Evolutionary conservation across 495 filamentous ascomycete species (phyloP).

Genomic region (Platismatia glauca): DNA sequence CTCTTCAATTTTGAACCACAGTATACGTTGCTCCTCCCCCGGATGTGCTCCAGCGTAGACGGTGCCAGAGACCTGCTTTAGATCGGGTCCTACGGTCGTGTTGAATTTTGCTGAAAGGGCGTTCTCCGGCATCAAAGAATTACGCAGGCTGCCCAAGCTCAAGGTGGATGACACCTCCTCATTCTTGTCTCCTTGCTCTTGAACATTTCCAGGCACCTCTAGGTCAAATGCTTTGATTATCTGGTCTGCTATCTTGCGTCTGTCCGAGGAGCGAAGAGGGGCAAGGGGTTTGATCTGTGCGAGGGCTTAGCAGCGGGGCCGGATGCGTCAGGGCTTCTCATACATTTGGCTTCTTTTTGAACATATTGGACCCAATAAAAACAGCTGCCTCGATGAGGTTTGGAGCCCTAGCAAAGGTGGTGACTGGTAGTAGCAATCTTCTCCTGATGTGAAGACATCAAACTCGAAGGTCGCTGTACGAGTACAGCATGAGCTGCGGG

Average conservation of each 20-base stretch:
- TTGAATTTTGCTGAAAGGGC: slow-evolving; percentile 56
- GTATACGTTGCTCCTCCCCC: slow-evolving; percentile 50
- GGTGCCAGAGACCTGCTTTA: slow-evolving; percentile 54
- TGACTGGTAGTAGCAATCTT: not conserved
- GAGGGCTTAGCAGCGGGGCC: slow-evolving; percentile 20
- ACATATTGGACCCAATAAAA: no score
- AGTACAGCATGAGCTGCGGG: not conserved
- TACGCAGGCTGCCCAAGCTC: slow-evolving; percentile 48
- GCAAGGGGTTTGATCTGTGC: slow-evolving; percentile 59
- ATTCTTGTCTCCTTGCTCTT: slow-evolving; percentile 27
- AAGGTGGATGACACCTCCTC: slow-evolving; percentile 33
- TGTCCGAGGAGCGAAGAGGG: slow-evolving; percentile 61
- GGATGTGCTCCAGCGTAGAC: slow-evolving; percentile 55
- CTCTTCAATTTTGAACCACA: slow-evolving; percentile 64
- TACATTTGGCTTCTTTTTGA: slow-evolving; percentile 73
- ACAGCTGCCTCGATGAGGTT: no score
- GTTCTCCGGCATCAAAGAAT: slow-evolving; percentile 57
- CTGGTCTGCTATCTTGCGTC: slow-evolving; percentile 59
- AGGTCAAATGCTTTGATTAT: slow-evolving; percentile 58
- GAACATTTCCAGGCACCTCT: slow-evolving; percentile 32
- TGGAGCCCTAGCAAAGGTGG: not conserved
- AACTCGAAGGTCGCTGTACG: no score
- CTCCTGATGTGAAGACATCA: not conserved
- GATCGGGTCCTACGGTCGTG: slow-evolving; percentile 57
- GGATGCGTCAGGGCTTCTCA: slow-evolving; percentile 19